Evolutionary conservation across 2,329 filamentous ascomycete genomes (phyloP), one percentile per base, ranked within the genome.

Genomic region (Neocucurbitaria cava): DNA sequence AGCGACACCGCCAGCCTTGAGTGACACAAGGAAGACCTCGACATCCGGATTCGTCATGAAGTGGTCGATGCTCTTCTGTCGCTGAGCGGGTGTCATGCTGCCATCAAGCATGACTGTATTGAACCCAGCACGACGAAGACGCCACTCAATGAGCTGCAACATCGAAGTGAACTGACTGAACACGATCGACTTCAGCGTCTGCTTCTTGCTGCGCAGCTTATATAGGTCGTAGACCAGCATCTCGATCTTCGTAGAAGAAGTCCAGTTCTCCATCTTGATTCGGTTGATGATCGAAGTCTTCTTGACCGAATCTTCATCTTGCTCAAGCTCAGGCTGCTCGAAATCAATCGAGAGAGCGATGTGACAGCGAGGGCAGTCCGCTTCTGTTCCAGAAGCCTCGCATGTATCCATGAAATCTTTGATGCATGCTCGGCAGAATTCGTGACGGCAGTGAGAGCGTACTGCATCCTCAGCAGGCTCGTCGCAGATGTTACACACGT

Each of bases 231-330:
- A 96, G 9, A 98, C 89, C 5, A 99, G 85, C 74, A 96, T 88
- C 78, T 99, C 95, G 63, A 99, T 99, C 80, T 99, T 99, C 58
- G 93, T 97, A 1, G 92, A 97, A 0, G 92, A 96, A 0, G 92
- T 96, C 95, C 95, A 99, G 69, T 98, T 91, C 74, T 96, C 91
- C 93, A 98, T 97, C 77, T 94, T 92, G 78, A 99, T 98, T 50
- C 95, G 90, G 75, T 98, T 98, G 82, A 98, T 96, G 75, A 99
- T 99, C 1, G 92, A 96, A 13, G 88, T 93, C 78, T 97, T 97
- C 83, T 96, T 97, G 55, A 96, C 87, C 6, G 88, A 79, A 1
- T 87, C 83, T 73, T 94, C 90, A 58, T 97, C 91, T 76, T 97
- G 93, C 76, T 96, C 93, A 49, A 97, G 93, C 64, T 96, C 93